Evolutionary conservation across 1,139 yeast genomes (phyloP).

Genomic region (Sugiyamaella novakii): DNA sequence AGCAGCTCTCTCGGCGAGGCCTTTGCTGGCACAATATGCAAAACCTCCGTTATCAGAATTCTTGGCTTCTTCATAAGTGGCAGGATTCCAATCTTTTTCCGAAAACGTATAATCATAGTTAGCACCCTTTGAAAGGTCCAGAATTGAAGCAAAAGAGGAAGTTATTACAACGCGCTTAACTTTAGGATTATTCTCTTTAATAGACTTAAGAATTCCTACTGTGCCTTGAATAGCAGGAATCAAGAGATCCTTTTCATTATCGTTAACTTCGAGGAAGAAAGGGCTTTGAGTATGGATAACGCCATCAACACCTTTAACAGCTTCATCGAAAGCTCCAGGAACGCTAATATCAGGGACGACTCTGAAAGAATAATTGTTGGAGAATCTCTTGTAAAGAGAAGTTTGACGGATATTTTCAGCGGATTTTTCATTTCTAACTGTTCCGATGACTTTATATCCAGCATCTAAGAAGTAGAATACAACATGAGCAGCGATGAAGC

Average conservation of each 20-base stretch:
- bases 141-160: conserved; percentile 53
- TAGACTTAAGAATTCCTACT: conserved; percentile 45
- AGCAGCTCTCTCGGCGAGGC: conserved; percentile 47
- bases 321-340: conserved; percentile 55
- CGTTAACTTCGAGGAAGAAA: conserved; percentile 43
- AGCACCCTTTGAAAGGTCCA: conserved; percentile 19
- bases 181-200: conserved; percentile 48
- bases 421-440: too few species aligned
- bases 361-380: too few species aligned
- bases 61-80: conserved; percentile 13
- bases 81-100: conserved; percentile 18
- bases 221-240: conserved; percentile 57
- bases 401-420: too few species aligned
- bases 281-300: conserved; percentile 68
- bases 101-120: conserved; percentile 6
- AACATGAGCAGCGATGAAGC: too few species aligned
- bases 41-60: neutral
- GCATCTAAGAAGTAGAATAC: too few species aligned
- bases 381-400: too few species aligned
- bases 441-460: too few species aligned
- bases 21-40: conserved; percentile 12
- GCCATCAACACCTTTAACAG: conserved; percentile 52
- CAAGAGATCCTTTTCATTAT: conserved; percentile 35
- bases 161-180: conserved; percentile 55
- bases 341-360: conserved; percentile 53